These are phyloP conservation scores for Babesia divergens DNA, from an alignment of 169 alveolate genomes.

Conservation along the genomic window DNA sequence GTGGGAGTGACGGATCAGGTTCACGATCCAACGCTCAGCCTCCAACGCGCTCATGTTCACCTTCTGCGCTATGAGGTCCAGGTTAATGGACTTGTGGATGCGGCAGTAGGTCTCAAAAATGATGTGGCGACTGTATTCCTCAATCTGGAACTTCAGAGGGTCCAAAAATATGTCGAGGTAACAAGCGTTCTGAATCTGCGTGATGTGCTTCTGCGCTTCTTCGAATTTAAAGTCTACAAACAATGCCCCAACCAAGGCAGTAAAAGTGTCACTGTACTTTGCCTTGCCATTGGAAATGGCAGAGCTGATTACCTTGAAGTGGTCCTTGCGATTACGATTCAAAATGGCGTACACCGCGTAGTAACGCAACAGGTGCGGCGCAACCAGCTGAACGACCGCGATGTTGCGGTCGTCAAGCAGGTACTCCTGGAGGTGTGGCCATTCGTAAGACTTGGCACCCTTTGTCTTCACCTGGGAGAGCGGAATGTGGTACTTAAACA, in stretches of 20 bases:
- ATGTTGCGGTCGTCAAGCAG: slow-evolving; percentile 76
- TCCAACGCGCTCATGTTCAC: slow-evolving; percentile 82
- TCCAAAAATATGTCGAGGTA: slow-evolving; percentile 78
- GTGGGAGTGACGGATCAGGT: slow-evolving; percentile 83
- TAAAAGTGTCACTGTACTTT: slow-evolving; percentile 84
- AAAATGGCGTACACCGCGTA: slow-evolving; percentile 79
- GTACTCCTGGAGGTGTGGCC: slow-evolving; percentile 78
- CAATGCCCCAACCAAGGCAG: slow-evolving; percentile 82
- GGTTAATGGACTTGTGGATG: slow-evolving; percentile 86
- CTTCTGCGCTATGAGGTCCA: slow-evolving; percentile 83
- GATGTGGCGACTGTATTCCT: slow-evolving; percentile 83
- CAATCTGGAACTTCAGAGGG: slow-evolving; percentile 82
- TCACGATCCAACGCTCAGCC: slow-evolving; percentile 90
- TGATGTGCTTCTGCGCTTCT: slow-evolving; percentile 81
- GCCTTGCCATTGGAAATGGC: slow-evolving; percentile 72
- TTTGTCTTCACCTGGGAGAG: slow-evolving; percentile 67
- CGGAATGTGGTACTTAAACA: slow-evolving; percentile 72
- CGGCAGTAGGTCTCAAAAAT: slow-evolving; percentile 89
- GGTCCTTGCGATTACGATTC: slow-evolving; percentile 77
- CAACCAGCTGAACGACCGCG: slow-evolving; percentile 67
- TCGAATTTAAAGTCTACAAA: slow-evolving; percentile 85
- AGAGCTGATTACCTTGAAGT: slow-evolving; percentile 70
- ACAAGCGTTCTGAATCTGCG: slow-evolving; percentile 70
- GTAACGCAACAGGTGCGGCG: slow-evolving; percentile 78
- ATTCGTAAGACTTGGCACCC: slow-evolving; percentile 66